Evolutionary conservation across 2,329 filamentous ascomycete species (phyloP).

Genomic region (Dactylellina sp.): DNA sequence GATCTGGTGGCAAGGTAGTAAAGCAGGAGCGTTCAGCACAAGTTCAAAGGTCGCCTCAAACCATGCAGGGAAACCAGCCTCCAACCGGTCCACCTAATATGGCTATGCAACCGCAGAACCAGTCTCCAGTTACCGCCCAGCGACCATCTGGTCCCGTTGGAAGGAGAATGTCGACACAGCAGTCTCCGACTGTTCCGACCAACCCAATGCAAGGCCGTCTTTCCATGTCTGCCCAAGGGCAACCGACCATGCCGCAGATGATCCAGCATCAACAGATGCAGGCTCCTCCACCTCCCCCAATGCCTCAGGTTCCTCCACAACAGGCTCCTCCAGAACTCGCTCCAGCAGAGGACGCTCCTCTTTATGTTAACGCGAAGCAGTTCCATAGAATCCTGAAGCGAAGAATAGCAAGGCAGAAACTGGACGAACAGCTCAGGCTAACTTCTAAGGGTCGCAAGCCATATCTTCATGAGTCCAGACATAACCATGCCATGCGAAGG

Average conservation of each 20-base stretch:
- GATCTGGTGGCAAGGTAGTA: conserved; percentile 48
- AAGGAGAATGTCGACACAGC: conserved; percentile 54
- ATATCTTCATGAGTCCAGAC: conserved; percentile 95
- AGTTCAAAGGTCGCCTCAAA: conserved; percentile 54
- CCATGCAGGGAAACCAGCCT: conserved; percentile 48
- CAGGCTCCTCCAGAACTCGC: conserved; percentile 83
- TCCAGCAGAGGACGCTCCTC: conserved; percentile 85
- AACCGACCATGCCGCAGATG: conserved; percentile 54
- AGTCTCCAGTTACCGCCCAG: conserved; percentile 46
- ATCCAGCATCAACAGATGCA: conserved; percentile 59
- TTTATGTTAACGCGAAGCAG: conserved; percentile 99
- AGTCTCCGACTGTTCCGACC: conserved; percentile 51
- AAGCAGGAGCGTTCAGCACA: conserved; percentile 53
- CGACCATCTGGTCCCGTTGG: conserved; percentile 43
- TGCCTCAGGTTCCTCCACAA: conserved; percentile 72
- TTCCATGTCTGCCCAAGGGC: conserved; percentile 47
- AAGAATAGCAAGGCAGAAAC: conserved; percentile 87
- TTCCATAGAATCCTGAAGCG: conserved; percentile 97
- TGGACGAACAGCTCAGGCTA: conserved; percentile 90
- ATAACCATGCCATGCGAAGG: conserved; percentile 97
- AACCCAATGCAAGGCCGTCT: conserved; percentile 52
- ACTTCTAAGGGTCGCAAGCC: conserved; percentile 97
- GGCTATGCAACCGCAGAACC: conserved; percentile 50
- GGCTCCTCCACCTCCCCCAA: conserved; percentile 65
- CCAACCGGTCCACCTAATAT: conserved; percentile 42